Conservation (phyloP, 495 filamentous ascomycete species). For the Penicillium salamii region DNA sequence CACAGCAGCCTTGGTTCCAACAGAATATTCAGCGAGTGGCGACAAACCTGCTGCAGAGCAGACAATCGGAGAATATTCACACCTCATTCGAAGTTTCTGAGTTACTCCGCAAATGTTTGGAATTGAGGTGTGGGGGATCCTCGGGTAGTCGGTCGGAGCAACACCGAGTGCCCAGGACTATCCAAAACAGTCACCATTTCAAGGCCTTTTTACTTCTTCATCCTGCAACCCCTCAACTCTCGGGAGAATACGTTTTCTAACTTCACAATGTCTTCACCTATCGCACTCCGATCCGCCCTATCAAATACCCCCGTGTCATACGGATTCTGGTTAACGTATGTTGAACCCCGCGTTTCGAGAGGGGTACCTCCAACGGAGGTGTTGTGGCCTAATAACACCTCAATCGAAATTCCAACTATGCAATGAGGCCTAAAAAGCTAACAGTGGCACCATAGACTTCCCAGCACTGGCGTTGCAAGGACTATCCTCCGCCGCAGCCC, state of each 20-base stretch:
- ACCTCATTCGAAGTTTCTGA: no score
- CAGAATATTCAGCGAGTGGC: no score
- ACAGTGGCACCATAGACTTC: conserved; percentile 18
- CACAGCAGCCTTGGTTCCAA: no score
- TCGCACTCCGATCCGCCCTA: conserved; percentile 2
- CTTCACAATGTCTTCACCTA: neutral
- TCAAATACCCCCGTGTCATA: conserved; percentile 13
- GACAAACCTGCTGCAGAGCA: no score
- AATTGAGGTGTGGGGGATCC: neutral
- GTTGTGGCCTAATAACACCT: neutral
- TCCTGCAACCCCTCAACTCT: no score
- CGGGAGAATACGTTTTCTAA: no score
- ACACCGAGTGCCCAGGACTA: conserved; percentile 7
- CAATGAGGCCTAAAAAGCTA: neutral
- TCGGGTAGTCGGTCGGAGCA: conserved; percentile 12
- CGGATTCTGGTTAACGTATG: conserved; percentile 43
- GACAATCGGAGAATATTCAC: no score
- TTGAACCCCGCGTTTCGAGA: conserved; percentile 2
- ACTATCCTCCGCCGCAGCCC: conserved; percentile 33
- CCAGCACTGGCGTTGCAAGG: conserved; percentile 34
- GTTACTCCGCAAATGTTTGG: neutral
- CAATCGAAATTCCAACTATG: neutral
- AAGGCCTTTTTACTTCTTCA: no score
- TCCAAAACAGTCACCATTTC: neutral
- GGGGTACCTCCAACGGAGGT: neutral